Conservation (phyloP, 805 yeast species). For the Saturnispora halmiae region DNA sequence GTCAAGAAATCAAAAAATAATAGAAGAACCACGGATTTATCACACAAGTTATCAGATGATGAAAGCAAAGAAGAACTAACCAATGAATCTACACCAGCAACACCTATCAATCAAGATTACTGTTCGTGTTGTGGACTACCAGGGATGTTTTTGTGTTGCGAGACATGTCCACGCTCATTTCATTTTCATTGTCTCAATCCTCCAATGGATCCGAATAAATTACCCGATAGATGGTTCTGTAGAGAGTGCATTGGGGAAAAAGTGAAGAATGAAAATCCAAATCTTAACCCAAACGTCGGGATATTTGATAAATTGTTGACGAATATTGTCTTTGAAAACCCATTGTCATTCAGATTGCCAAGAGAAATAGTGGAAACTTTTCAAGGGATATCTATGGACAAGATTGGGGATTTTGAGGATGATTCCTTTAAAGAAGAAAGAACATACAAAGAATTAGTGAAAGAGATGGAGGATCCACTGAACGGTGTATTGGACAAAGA, state of each 20-base stretch:
- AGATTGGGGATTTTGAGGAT: constrained; percentile 64
- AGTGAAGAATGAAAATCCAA: constrained; percentile 5
- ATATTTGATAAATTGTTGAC: constrained; percentile 49
- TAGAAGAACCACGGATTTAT: background rate
- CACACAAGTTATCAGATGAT: constrained; percentile 2
- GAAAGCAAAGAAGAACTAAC: constrained; percentile 14
- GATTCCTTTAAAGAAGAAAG: constrained; percentile 45
- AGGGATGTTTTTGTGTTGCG: constrained; percentile 90
- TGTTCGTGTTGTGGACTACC: constrained; percentile 87
- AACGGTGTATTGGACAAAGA: constrained; percentile 49
- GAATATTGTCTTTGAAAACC: constrained; percentile 49
- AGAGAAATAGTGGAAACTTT: constrained; percentile 58
- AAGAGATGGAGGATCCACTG: constrained; percentile 50
- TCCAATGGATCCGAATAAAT: constrained; percentile 60
- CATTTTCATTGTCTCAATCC: constrained; percentile 90
- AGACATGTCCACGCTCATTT: constrained; percentile 83
- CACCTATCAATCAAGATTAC: constrained; percentile 62
- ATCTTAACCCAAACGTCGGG: constrained; percentile 29
- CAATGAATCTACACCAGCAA: background rate
- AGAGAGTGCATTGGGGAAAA: constrained; percentile 53
- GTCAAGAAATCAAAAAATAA: constrained; percentile 16
- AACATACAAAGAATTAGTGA: constrained; percentile 33
- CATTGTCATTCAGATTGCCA: constrained; percentile 64
- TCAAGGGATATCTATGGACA: constrained; percentile 59
- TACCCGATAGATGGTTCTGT: constrained; percentile 91